Base-by-base conservation (phyloP, 768 basidiomycete species). In the Lactifluus echinatus region DNA sequence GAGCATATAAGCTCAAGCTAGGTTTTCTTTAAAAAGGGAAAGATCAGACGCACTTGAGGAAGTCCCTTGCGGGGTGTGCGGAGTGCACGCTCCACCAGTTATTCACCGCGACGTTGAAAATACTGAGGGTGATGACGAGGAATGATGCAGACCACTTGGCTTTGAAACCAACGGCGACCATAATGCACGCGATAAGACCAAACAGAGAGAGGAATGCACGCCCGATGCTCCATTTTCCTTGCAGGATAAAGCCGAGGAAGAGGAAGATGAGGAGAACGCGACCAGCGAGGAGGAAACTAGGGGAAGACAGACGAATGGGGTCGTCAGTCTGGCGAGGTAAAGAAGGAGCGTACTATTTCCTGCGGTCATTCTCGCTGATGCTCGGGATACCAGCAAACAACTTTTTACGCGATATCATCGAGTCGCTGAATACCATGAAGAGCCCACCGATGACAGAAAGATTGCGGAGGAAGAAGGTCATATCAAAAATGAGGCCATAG, bases 391-490 rank as follows among this genome's bases (percentile, higher is more conserved):
- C 94, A 11, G 94, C 95, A 64, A 98, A 98, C 43, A 85, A 74
- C 64, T 85, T 83, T 74, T 87, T 93, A 71, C 85, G 81, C 21
- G 84, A 87, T 56, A 89, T 79, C 80, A 98, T 87, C 1, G 92
- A 89, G 70, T 99, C 96, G 62, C 88, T 93, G 73, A 99, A 93
- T 24, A 98, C 94, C 96, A 99, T 99, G 73, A 99, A 85, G 45
- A 99, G 83, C 53, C 96, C 96, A 54, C 96, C 96, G 60, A 98
- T 93, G 68, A 99, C 96, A 61, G 87, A 89, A 55, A 99, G 79
- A 74, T 98, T 99, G 71, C 96, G 93, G 44, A 98, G 87, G 92
- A 99, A 99, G 81, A 99, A 99, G 75, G 90, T 98, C 71, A 98
- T 80, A 79, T 98, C 96, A 72, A 99, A 99, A 67, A 99, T 95